Base-by-base conservation (phyloP, 441 rosid species). In the Rhodomyrtus psidioides region DNA sequence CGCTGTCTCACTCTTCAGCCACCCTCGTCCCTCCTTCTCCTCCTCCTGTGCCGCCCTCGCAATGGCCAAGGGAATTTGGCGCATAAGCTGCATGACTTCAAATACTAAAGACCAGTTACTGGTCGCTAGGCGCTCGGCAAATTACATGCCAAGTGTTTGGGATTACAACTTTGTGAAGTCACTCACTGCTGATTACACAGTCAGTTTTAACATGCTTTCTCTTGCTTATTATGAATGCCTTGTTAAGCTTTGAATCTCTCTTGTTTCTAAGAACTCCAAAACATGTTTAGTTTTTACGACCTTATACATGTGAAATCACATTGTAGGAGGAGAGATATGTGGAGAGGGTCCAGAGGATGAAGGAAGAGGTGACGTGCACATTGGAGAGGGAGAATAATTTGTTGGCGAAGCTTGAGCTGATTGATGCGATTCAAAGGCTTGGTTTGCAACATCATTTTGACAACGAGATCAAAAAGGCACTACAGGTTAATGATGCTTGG, bases 371-470 rank as follows among this genome's bases (percentile, higher is more conserved):
- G 75, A 62, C 30, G 12, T 16, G 23, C 42, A 30, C 24, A 9
- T 16, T 30, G 75, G 75, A 30, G 75, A 30, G 42, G 42, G 7
- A 30, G 1, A 34, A 17, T 17, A 7, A 62, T 30, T 16, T 62
- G 75, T 62, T 62, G 44, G 75, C 13, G 44, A 62, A 62, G 75
- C 75, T 62, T 62, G 82, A 85, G 57, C 55, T 90, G 5, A 86
- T 91, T 5, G 93, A 92, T 27, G 34, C 82, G 5, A 27, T 92
- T 53, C 92, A 90, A 30, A 30, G 92, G 21, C 79, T 90, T 15
- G 93, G 91, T 19, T 65, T 91, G 51, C 86, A 86, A 3, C 86
- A 84, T 76, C 89, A 88, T 87, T 91, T 89, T 42, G 86, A 88
- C 42, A 53, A 34, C 26, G 89, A 88, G 83, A 90, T 92, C 16